Evolutionary conservation across 2,329 filamentous ascomycete species (phyloP).

Genomic region (Ascochyta fabae): DNA sequence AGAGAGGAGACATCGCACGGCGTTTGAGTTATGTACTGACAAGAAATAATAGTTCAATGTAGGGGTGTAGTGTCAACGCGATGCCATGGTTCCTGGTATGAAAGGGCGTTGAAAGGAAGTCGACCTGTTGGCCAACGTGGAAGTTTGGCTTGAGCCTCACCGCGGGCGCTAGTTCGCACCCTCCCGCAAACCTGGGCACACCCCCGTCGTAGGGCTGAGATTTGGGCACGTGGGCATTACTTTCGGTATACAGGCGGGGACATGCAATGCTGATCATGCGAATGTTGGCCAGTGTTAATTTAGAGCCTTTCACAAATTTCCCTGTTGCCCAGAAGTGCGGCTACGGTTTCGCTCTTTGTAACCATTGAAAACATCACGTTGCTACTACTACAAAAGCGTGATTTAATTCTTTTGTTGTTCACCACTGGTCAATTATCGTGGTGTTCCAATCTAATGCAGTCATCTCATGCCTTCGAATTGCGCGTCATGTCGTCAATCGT

Average conservation of each 20-base stretch:
- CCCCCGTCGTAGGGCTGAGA: constrained; percentile 21
- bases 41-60: background rate
- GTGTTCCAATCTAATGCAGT: constrained; percentile 41
- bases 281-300: background rate
- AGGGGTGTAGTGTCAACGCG: background rate
- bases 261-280: background rate
- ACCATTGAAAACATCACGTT: background rate
- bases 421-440: constrained; percentile 42
- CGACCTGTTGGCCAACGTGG: constrained; percentile 38
- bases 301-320: background rate
- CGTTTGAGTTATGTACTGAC: background rate
- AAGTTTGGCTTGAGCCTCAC: constrained; percentile 35
- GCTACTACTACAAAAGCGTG: background rate
- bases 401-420: constrained; percentile 37
- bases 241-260: background rate
- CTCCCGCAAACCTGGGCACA: constrained; percentile 16
- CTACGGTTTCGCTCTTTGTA: background rate
- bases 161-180: constrained; percentile 31
- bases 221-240: constrained; percentile 7
- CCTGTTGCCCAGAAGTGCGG: background rate
- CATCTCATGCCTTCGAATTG: constrained; percentile 31
- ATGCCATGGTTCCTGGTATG: background rate
- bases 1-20: background rate
- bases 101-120: background rate
- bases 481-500: constrained; percentile 37